phyloP scores from a whole-genome alignment of 352 stramenopile genomes.

The Phytopythium vexans region DNA sequence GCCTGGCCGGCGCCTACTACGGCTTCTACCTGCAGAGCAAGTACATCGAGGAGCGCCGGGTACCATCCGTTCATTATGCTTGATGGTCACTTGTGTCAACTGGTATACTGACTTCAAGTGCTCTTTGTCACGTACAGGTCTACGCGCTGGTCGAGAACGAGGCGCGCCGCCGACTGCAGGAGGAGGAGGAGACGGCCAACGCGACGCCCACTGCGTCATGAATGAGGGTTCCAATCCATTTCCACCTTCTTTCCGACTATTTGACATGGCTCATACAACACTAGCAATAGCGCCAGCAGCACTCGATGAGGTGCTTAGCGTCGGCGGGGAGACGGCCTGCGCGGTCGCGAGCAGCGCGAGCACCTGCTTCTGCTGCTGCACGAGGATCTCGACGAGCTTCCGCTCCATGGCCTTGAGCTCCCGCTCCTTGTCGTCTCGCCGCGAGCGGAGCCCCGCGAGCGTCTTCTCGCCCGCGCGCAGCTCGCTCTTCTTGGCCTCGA shows the following conservation, averaged over 20 bases:
- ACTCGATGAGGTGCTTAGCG: background rate
- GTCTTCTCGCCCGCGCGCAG: constrained; percentile 62
- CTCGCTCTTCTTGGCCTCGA: constrained; percentile 69
- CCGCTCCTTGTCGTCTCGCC: constrained; percentile 66
- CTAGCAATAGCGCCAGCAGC: background rate
- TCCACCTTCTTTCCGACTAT: background rate
- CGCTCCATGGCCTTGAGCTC: constrained; percentile 77
- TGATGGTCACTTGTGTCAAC: background rate
- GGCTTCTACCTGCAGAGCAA: constrained; percentile 85
- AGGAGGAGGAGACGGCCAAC: constrained; percentile 23
- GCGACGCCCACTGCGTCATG: too few species aligned
- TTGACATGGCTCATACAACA: background rate
- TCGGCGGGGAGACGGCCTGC: constrained; percentile 1
- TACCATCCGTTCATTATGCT: constrained; percentile 14
- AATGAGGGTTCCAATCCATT: background rate
- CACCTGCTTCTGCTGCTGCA: constrained; percentile 84
- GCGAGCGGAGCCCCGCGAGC: constrained; percentile 40
- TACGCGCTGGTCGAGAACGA: constrained; percentile 54
- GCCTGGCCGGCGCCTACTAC: constrained; percentile 68
- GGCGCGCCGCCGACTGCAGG: constrained; percentile 55
- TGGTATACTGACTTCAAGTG: background rate
- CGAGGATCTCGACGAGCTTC: constrained; percentile 80
- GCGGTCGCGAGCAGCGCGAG: constrained; percentile 42
- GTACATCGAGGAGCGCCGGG: constrained; percentile 75
- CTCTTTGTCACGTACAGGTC: constrained; percentile 27